These are phyloP conservation scores for Phytophthora foliorum DNA, from an alignment of 352 stramenopile species.

Conservation along the genomic window DNA sequence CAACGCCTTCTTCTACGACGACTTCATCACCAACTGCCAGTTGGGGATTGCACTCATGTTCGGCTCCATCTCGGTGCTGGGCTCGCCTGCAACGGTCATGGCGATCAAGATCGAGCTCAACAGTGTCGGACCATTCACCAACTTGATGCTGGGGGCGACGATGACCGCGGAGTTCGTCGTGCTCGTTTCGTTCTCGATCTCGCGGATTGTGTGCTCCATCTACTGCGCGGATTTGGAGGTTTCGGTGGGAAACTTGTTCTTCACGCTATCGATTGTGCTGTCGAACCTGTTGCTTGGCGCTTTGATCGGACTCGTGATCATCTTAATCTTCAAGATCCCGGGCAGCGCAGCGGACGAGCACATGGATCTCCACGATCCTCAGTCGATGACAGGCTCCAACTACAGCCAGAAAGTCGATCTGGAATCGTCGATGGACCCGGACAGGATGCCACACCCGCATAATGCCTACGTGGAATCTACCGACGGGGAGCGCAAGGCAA, in stretches of 20 bases:
- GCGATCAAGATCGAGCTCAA: constrained; percentile 85
- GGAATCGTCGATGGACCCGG: constrained; percentile 44
- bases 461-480: constrained; percentile 62
- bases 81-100: constrained; percentile 76
- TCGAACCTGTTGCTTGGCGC: constrained; percentile 64
- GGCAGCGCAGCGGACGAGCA: constrained; percentile 49
- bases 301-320: constrained; percentile 55
- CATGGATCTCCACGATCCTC: constrained; percentile 38
- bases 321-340: constrained; percentile 72
- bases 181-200: constrained; percentile 74
- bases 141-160: constrained; percentile 75
- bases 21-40: constrained; percentile 59
- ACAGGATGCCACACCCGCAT: constrained; percentile 56
- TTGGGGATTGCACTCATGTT: constrained; percentile 80
- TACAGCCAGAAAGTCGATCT: constrained; percentile 34
- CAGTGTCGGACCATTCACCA: constrained; percentile 77
- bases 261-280: constrained; percentile 62
- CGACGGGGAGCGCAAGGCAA: constrained; percentile 26
- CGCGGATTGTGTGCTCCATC: constrained; percentile 67
- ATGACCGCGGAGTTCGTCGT: constrained; percentile 83
- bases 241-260: constrained; percentile 61
- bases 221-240: constrained; percentile 69
- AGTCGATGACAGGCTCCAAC: constrained; percentile 13
- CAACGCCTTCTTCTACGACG: constrained; percentile 69
- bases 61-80: constrained; percentile 74